Evolutionary conservation across 1,284 basidiomycete genomes (phyloP).

Genomic region (Cystobasidiaceae sp.): DNA sequence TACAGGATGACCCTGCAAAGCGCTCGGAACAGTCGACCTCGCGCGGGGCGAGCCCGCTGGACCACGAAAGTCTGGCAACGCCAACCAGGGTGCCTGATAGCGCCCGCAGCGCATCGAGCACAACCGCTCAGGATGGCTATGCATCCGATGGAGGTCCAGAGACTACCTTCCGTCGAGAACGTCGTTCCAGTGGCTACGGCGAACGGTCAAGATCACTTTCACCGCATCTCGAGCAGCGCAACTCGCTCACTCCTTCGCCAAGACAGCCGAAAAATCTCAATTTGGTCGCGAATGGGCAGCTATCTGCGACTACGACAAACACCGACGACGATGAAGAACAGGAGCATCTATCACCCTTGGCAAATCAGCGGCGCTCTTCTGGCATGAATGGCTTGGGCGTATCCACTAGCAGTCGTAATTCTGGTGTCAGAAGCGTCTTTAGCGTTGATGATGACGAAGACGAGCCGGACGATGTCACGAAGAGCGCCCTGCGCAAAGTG

Average conservation of each 20-base stretch:
- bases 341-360: constrained; percentile 32
- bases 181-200: background rate
- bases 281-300: constrained; percentile 13
- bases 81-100: background rate
- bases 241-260: constrained; percentile 3
- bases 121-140: constrained; percentile 9
- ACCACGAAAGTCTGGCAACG: background rate
- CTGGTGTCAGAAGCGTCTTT: constrained; percentile 1
- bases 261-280: constrained; percentile 10
- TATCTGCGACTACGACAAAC: background rate
- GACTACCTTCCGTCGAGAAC: background rate
- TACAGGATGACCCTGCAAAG: constrained; percentile 40
- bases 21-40: background rate
- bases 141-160: background rate
- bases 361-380: background rate
- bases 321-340: constrained; percentile 34
- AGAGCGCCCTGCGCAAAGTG: constrained; percentile 36
- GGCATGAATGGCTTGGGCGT: constrained; percentile 8
- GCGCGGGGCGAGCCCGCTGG: background rate
- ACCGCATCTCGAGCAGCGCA: constrained; percentile 2
- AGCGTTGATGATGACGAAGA: constrained; percentile 10
- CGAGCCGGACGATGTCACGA: constrained; percentile 20
- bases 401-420: constrained; percentile 4
- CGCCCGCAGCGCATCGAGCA: background rate
- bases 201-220: background rate